These are phyloP conservation scores for Ramalina intermedia DNA, from an alignment of 495 filamentous ascomycete species.

Conservation along the genomic window DNA sequence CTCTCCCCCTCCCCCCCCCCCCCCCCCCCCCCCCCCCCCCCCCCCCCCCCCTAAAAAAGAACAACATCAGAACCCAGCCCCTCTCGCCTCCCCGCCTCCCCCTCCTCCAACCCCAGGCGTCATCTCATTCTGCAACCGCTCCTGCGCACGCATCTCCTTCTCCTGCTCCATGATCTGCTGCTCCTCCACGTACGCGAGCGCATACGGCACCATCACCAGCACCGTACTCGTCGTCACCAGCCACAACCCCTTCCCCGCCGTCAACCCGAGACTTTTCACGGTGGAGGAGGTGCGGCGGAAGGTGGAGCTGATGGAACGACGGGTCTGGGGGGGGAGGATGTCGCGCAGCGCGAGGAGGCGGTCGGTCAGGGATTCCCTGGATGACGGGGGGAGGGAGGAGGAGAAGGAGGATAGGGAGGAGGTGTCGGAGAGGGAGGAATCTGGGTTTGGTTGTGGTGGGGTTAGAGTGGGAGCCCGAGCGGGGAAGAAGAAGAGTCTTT, in stretches of 20 bases:
- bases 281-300: conserved; percentile 33
- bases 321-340: conserved; percentile 74
- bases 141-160: conserved; percentile 85
- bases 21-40: background rate
- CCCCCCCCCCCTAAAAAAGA: background rate
- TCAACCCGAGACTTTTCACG: conserved; percentile 45
- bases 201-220: conserved; percentile 82
- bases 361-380: conserved; percentile 5
- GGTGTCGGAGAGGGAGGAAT: conserved; percentile 49
- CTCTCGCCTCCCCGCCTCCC: background rate
- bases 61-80: background rate
- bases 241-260: conserved; percentile 75
- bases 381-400: conserved; percentile 4
- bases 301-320: conserved; percentile 27
- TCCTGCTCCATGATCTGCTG: conserved; percentile 94
- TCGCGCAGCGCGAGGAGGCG: conserved; percentile 46
- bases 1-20: background rate
- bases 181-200: conserved; percentile 84
- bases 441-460: conserved; percentile 18
- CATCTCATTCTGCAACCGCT: conserved; percentile 47
- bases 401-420: conserved; percentile 29
- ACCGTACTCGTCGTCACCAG: conserved; percentile 75
- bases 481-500: too few relatives aligned
- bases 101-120: conserved; percentile 2
- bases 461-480: conserved; percentile 4